A percentile compares a stretch with the other conserved stretches of the same genome.
Conservation (phyloP, 2,329 filamentous ascomycete species). For the Biscogniauxia mediterranea region DNA sequence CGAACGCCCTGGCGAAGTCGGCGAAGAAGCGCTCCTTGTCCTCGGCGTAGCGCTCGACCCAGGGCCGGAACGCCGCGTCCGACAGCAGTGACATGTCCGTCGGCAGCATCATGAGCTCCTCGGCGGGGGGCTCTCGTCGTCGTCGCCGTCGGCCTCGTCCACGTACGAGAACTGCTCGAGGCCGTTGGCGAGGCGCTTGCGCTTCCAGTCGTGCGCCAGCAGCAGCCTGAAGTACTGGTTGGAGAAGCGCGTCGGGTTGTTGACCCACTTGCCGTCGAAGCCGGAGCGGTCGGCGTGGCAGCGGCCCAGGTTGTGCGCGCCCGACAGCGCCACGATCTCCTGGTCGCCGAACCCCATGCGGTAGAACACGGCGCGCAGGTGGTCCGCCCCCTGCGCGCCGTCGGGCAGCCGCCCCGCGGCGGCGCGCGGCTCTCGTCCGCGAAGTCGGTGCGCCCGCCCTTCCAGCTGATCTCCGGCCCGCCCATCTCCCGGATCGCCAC, state of each 20-base stretch:
- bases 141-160: conserved; percentile 52
- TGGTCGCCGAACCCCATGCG: conserved; percentile 97
- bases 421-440: conserved; percentile 60
- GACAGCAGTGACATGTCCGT: conserved; percentile 59
- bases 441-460: conserved; percentile 58
- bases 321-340: conserved; percentile 87
- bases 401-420: conserved; percentile 68
- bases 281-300: conserved; percentile 45
- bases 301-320: conserved; percentile 82
- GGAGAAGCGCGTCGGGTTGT: conserved; percentile 37
- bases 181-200: conserved; percentile 28
- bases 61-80: conserved; percentile 52
- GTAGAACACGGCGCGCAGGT: conserved; percentile 85
- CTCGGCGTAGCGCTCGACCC: conserved; percentile 57
- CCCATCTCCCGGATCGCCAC: conserved; percentile 60
- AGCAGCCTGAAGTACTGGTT: conserved; percentile 38
- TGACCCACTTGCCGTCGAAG: conserved; percentile 38
- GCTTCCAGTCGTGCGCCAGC: conserved; percentile 31
- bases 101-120: conserved; percentile 66
- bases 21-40: conserved; percentile 63
- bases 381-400: conserved; percentile 71
- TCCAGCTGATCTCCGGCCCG: conserved; percentile 56
- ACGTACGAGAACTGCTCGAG: conserved; percentile 55
- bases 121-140: conserved; percentile 48
- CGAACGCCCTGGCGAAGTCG: conserved; percentile 58